These are phyloP conservation scores for Pythium folliculosum DNA, from an alignment of 352 stramenopile genomes.

Conservation along the genomic window DNA sequence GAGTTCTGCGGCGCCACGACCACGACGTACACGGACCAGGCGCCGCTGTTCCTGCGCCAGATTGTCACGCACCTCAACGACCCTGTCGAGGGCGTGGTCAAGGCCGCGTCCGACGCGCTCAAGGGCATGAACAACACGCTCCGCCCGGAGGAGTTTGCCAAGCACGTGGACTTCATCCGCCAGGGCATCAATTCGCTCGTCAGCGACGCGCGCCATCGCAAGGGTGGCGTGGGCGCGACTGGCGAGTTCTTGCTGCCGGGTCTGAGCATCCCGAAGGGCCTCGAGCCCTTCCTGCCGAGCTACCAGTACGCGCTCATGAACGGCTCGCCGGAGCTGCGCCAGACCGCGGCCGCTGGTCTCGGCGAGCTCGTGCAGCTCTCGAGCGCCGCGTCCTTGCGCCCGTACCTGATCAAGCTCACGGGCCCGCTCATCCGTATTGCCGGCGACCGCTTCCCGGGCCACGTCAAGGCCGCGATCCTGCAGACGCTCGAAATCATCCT, in stretches of 20 bases:
- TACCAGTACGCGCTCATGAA: conserved; percentile 98
- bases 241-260: conserved; percentile 81
- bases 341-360: conserved; percentile 93
- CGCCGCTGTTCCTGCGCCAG: conserved; percentile 96
- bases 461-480: conserved; percentile 98
- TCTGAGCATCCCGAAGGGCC: conserved; percentile 81
- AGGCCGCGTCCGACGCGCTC: conserved; percentile 89
- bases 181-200: conserved; percentile 97
- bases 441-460: conserved; percentile 96
- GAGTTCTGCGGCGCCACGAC: conserved; percentile 88
- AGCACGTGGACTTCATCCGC: conserved; percentile 97
- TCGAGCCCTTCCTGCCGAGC: conserved; percentile 97
- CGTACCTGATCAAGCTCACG: conserved; percentile 98
- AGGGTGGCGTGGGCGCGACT: conserved; percentile 81
- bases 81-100: conserved; percentile 85
- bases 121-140: conserved; percentile 90
- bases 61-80: conserved; percentile 97
- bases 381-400: conserved; percentile 84
- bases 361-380: conserved; percentile 97
- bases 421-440: conserved; percentile 98
- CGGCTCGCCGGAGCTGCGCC: conserved; percentile 84
- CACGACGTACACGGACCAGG: conserved; percentile 92
- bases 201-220: conserved; percentile 93
- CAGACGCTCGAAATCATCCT: conserved; percentile 97
- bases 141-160: conserved; percentile 91